Conservation (phyloP, 2,329 filamentous ascomycete species). For the Fusarium euwallaceae region DNA sequence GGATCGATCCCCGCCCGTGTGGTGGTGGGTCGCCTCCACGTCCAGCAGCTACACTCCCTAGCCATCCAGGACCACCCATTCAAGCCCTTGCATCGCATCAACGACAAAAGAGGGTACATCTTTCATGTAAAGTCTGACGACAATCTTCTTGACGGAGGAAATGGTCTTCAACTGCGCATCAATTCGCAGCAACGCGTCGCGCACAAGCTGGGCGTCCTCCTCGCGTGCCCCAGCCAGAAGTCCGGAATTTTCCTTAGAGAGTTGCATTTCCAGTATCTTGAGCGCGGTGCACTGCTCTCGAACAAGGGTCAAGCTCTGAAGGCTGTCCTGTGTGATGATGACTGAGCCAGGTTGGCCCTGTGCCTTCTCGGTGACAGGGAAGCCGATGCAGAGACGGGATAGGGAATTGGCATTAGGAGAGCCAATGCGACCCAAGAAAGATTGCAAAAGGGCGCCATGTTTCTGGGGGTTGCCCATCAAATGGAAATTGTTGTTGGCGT, state of each 20-base stretch:
- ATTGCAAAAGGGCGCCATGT: slow-evolving; percentile 11
- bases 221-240: slow-evolving; percentile 6
- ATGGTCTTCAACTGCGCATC: slow-evolving; percentile 27
- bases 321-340: slow-evolving; percentile 16
- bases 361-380: slow-evolving; percentile 9
- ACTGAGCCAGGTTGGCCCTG: background rate
- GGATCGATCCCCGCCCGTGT: background rate
- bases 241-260: slow-evolving; percentile 10
- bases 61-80: slow-evolving; percentile 14
- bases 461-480: slow-evolving; percentile 14
- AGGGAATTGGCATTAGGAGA: slow-evolving; percentile 12
- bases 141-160: slow-evolving; percentile 20
- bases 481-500: slow-evolving; percentile 14
- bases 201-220: slow-evolving; percentile 7
- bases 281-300: slow-evolving; percentile 15
- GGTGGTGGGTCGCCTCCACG: background rate
- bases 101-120: slow-evolving; percentile 1
- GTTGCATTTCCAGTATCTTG: slow-evolving; percentile 18
- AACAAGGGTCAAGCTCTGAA: slow-evolving; percentile 11
- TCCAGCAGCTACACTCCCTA: background rate
- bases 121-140: slow-evolving; percentile 18
- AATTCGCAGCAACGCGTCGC: slow-evolving; percentile 15
- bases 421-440: slow-evolving; percentile 23
- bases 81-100: slow-evolving; percentile 20
- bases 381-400: slow-evolving; percentile 21